These are phyloP conservation scores for Xerocomus tenax DNA, from an alignment of 1,284 basidiomycete species.

Conservation along the genomic window DNA sequence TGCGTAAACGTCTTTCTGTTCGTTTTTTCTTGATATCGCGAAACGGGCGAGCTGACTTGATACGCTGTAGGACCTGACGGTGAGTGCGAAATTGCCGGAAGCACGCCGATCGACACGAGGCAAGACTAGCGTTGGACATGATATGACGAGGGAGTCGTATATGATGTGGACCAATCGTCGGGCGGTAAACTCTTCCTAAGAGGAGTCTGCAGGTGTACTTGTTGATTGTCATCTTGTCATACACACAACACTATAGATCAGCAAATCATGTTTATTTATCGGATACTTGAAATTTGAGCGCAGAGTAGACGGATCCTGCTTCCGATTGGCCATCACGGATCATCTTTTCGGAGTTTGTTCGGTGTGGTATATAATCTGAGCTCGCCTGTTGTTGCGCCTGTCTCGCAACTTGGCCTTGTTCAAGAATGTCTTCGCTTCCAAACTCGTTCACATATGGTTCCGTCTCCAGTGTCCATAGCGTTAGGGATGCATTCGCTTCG, in stretches of 20 bases:
- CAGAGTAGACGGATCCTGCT: not conserved
- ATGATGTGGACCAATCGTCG: slow-evolving; percentile 77
- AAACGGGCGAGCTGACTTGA: slow-evolving; percentile 6
- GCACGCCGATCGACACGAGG: slow-evolving; percentile 68
- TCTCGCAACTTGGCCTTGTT: not conserved
- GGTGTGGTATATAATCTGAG: not conserved
- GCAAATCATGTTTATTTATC: slow-evolving; percentile 19
- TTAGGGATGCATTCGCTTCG: slow-evolving; percentile 45
- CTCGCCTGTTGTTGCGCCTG: not conserved
- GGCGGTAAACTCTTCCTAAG: slow-evolving; percentile 38
- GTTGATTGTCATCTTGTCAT: slow-evolving; percentile 3
- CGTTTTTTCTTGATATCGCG: slow-evolving; percentile 26
- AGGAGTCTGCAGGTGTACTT: not conserved
- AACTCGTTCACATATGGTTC: slow-evolving; percentile 45
- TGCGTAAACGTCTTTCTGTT: slow-evolving; percentile 66
- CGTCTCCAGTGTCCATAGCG: slow-evolving; percentile 42
- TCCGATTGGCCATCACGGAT: slow-evolving; percentile 12
- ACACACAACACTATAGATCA: slow-evolving; percentile 18
- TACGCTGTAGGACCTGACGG: slow-evolving; percentile 52
- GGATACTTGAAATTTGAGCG: not conserved
- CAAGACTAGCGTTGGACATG: slow-evolving; percentile 48
- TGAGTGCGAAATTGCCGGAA: slow-evolving; percentile 60
- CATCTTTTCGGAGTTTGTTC: slow-evolving; percentile 19
- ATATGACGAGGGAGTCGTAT: slow-evolving; percentile 67
- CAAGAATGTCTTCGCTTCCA: slow-evolving; percentile 37